phyloP scores from a whole-genome alignment of 2,329 filamentous ascomycete genomes.

The Fusarium oxysporum region DNA sequence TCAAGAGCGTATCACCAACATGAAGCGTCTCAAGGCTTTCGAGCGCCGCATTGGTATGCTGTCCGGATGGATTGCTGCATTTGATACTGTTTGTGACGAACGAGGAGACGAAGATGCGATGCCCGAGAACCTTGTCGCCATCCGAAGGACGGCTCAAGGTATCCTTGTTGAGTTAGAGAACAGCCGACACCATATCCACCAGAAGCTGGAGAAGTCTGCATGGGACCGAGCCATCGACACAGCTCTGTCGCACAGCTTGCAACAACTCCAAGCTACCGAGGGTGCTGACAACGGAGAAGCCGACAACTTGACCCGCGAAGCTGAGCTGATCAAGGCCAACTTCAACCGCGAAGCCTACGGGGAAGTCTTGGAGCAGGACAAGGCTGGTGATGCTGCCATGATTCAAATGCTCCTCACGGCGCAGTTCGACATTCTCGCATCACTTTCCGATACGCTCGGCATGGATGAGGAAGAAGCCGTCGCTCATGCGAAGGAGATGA shows the following conservation, averaged over 20 bases:
- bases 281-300: slow-evolving; percentile 69
- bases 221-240: slow-evolving; percentile 93
- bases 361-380: slow-evolving; percentile 86
- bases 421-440: slow-evolving; percentile 90
- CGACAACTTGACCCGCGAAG: slow-evolving; percentile 80
- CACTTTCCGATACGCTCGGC: slow-evolving; percentile 81
- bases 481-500: slow-evolving; percentile 78
- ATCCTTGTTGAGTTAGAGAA: slow-evolving; percentile 90
- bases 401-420: slow-evolving; percentile 87
- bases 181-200: slow-evolving; percentile 90
- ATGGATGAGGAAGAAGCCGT: slow-evolving; percentile 89
- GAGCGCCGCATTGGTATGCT: slow-evolving; percentile 87
- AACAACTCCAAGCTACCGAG: slow-evolving; percentile 74
- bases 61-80: slow-evolving; percentile 93
- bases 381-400: slow-evolving; percentile 78
- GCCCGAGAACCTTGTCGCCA: slow-evolving; percentile 75
- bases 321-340: slow-evolving; percentile 84
- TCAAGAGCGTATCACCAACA: slow-evolving; percentile 79
- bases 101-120: slow-evolving; percentile 65
- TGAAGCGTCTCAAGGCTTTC: slow-evolving; percentile 85
- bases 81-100: slow-evolving; percentile 82
- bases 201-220: slow-evolving; percentile 80
- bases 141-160: slow-evolving; percentile 89
- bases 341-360: slow-evolving; percentile 83
- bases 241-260: slow-evolving; percentile 85